These are phyloP conservation scores for Azolla pinnata DNA, from an alignment of 75 land plant species.

Conservation along the genomic window DNA sequence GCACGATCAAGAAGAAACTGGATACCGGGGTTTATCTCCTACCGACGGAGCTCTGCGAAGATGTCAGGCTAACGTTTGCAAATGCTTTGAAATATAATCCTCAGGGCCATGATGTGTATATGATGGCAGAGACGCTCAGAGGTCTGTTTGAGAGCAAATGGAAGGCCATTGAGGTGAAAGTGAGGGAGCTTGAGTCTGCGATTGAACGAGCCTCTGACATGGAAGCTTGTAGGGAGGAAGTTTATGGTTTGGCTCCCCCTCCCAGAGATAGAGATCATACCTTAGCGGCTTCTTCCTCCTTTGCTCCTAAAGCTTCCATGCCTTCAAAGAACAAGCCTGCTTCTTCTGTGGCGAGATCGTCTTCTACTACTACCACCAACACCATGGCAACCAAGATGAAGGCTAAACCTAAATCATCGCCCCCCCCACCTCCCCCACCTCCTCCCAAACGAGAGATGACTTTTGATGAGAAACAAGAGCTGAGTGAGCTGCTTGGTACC, in stretches of 20 bases:
- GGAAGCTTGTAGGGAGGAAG: neutral
- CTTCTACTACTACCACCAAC: too few species aligned
- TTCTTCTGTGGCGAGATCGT: neutral
- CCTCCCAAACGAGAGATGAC: constrained; percentile 47
- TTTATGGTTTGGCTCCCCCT: neutral
- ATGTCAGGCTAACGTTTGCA: constrained; percentile 61
- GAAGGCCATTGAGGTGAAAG: constrained; percentile 61
- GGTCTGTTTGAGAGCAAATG: constrained; percentile 60
- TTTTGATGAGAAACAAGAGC: constrained; percentile 50
- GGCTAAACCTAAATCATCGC: constrained; percentile 3
- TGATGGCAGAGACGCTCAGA: constrained; percentile 43
- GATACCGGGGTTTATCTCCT: constrained; percentile 21
- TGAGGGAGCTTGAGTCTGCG: constrained; percentile 17
- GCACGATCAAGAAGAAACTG: constrained; percentile 52
- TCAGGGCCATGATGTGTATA: constrained; percentile 40
- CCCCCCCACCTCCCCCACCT: too few species aligned
- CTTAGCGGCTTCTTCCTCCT: constrained; percentile 1
- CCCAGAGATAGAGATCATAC: neutral
- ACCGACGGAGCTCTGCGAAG: constrained; percentile 47
- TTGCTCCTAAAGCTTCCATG: constrained; percentile 18
- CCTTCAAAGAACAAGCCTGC: constrained; percentile 1
- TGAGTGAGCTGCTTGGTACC: constrained; percentile 42
- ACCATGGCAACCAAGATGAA: too few species aligned
- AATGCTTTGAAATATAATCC: constrained; percentile 90
- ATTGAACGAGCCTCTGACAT: neutral